A percentile compares a stretch with the other conserved stretches of the same genome.
phyloP scores from a whole-genome alignment of 805 yeast genomes.

The Tetrapisispora nanseiensis region DNA sequence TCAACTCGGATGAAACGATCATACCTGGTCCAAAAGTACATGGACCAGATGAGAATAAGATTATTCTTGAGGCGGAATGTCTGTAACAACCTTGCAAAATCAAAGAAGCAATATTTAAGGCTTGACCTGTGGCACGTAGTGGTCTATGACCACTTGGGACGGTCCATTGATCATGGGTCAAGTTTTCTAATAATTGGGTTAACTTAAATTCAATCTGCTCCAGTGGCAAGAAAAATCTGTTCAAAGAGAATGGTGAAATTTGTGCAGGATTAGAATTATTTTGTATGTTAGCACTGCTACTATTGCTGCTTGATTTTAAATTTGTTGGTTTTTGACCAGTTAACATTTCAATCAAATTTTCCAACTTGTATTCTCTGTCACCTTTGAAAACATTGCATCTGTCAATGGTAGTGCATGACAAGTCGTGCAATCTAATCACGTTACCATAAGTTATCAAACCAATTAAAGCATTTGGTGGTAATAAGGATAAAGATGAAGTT shows the following conservation, averaged over 20 bases:
- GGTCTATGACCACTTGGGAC: conserved; percentile 78
- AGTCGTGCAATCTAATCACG: conserved; percentile 82
- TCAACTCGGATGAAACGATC: conserved; percentile 82
- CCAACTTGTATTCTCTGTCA: conserved; percentile 61
- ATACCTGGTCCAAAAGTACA: conserved; percentile 92
- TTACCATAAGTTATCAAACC: conserved; percentile 83
- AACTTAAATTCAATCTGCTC: conserved; percentile 76
- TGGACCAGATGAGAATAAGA: conserved; percentile 90
- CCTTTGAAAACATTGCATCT: conserved; percentile 83
- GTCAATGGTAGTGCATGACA: conserved; percentile 55
- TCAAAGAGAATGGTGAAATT: conserved; percentile 36
- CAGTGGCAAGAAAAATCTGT: conserved; percentile 64
- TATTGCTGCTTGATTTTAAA: neutral
- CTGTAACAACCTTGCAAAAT: conserved; percentile 74
- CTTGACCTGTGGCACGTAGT: conserved; percentile 86
- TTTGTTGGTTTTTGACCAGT: conserved; percentile 41
- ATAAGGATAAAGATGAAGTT: conserved; percentile 59
- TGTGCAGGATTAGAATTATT: conserved; percentile 24
- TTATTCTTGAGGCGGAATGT: conserved; percentile 79
- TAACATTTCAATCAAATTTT: conserved; percentile 52
- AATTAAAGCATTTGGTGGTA: conserved; percentile 84
- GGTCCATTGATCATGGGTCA: conserved; percentile 82
- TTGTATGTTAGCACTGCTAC: conserved; percentile 10
- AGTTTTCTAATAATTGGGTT: conserved; percentile 65
- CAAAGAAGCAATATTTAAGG: conserved; percentile 74